A percentile compares a stretch with the other conserved stretches of the same genome.
phyloP scores from a whole-genome alignment of 1,284 basidiomycete genomes.

The Clitocybe nebularis region DNA sequence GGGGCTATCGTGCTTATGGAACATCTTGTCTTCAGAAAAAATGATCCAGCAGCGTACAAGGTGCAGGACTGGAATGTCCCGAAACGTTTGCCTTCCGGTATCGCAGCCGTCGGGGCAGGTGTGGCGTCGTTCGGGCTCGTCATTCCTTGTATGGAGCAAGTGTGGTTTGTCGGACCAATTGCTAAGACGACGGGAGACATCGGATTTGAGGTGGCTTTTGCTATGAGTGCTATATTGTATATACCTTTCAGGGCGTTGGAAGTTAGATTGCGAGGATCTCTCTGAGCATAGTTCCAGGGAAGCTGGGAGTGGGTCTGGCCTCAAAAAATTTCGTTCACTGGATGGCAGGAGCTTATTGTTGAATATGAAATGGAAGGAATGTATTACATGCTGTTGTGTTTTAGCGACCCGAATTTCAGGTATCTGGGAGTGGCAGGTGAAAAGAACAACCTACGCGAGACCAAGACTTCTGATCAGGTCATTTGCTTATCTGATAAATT shows the following conservation, averaged over 20 bases:
- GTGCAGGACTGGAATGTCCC: constrained; percentile 51
- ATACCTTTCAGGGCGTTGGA: constrained; percentile 51
- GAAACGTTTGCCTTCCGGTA: constrained; percentile 56
- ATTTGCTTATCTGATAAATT: constrained; percentile 14
- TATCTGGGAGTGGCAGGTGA: not conserved
- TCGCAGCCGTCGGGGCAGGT: constrained; percentile 54
- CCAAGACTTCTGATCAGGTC: constrained; percentile 6
- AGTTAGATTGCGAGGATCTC: constrained; percentile 26
- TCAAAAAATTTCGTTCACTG: too few relatives aligned
- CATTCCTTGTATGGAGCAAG: constrained; percentile 69
- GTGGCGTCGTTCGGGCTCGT: constrained; percentile 51
- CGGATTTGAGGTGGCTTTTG: constrained; percentile 72
- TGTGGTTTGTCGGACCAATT: constrained; percentile 72
- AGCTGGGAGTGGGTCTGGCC: too few relatives aligned
- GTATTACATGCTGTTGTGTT: too few relatives aligned
- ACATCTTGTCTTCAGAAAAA: constrained; percentile 58
- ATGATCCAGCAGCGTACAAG: constrained; percentile 49
- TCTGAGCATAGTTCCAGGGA: constrained; percentile 3
- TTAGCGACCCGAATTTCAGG: too few relatives aligned
- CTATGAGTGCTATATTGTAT: constrained; percentile 50
- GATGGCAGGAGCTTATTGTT: too few relatives aligned
- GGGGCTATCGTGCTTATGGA: constrained; percentile 58
- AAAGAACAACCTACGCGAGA: too few relatives aligned
- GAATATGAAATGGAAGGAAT: too few relatives aligned
- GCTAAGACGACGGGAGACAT: constrained; percentile 70